A percentile compares a stretch with the other conserved stretches of the same genome.
Evolutionary conservation across 495 filamentous ascomycete genomes (phyloP).

Genomic region (Astrocystis sublimbata): DNA sequence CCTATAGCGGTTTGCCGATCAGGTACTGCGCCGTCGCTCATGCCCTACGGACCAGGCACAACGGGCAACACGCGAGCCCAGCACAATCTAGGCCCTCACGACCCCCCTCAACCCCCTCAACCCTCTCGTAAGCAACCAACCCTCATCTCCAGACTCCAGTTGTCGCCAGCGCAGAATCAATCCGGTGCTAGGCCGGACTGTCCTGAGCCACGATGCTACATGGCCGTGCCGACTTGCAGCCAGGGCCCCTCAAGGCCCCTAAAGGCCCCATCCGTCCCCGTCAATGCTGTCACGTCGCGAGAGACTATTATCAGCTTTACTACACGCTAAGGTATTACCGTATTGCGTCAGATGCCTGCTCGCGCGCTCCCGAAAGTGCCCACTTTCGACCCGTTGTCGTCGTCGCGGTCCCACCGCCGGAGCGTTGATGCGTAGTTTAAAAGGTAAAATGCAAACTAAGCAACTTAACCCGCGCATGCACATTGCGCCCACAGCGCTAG

Average conservation of each 20-base stretch:
- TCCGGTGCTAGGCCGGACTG: neutral
- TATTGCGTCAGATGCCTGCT: conserved; percentile 6
- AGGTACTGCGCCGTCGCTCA: neutral
- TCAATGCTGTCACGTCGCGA: neutral
- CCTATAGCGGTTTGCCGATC: neutral
- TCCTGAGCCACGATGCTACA: neutral
- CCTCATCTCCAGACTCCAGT: neutral
- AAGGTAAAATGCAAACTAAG: no score
- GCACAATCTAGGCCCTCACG: neutral
- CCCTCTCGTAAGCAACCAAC: neutral
- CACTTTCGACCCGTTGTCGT: neutral
- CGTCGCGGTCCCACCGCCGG: neutral
- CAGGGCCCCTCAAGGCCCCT: no score
- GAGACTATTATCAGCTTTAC: neutral
- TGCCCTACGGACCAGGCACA: neutral
- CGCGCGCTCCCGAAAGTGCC: neutral
- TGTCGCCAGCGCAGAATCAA: no score
- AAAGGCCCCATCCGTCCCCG: no score
- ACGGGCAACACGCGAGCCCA: neutral
- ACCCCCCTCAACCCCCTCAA: no score
- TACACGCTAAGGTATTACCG: neutral
- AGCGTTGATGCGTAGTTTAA: neutral
- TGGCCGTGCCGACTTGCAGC: neutral
- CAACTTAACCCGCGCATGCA: no score
- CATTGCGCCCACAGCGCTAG: no score